Evolutionary conservation across 2,329 filamentous ascomycete genomes (phyloP).

Genomic region (Cladobotryum mycophilum): DNA sequence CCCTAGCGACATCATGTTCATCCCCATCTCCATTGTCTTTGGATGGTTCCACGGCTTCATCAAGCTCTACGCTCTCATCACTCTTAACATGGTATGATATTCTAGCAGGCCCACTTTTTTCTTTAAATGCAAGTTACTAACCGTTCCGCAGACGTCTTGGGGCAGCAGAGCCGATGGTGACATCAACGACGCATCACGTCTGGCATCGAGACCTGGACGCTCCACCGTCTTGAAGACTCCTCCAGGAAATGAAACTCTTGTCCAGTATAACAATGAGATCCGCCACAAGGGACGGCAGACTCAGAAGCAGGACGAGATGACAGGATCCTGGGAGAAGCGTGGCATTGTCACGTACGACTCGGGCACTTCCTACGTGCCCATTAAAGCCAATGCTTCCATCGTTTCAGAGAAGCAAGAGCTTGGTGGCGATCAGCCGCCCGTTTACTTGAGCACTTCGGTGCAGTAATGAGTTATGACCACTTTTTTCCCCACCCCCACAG

Average conservation of each 20-base stretch:
- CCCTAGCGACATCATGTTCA: slow-evolving; percentile 70
- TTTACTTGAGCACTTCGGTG: slow-evolving; percentile 5
- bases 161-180: slow-evolving; percentile 90
- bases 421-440: slow-evolving; percentile 1
- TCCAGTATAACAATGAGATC: slow-evolving; percentile 36
- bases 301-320: slow-evolving; percentile 17
- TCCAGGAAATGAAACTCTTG: slow-evolving; percentile 35
- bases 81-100: slow-evolving; percentile 69
- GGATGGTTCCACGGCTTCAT: slow-evolving; percentile 90
- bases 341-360: slow-evolving; percentile 30
- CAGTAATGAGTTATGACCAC: slow-evolving; percentile 11
- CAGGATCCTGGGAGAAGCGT: slow-evolving; percentile 25
- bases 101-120: not conserved
- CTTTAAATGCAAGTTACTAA: slow-evolving; percentile 6
- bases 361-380: slow-evolving; percentile 29
- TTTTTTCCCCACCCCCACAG: not conserved
- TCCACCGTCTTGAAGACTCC: slow-evolving; percentile 39
- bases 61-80: slow-evolving; percentile 82
- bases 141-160: slow-evolving; percentile 71
- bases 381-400: slow-evolving; percentile 18
- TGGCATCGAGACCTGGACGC: slow-evolving; percentile 44
- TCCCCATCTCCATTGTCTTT: slow-evolving; percentile 83
- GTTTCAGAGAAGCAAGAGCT: not conserved
- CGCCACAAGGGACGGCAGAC: slow-evolving; percentile 33
- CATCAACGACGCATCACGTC: slow-evolving; percentile 67